A percentile compares a stretch with the other conserved stretches of the same genome.
These are phyloP conservation scores for Periconia sp. DNA, from an alignment of 2,329 filamentous ascomycete species.

Conservation along the genomic window DNA sequence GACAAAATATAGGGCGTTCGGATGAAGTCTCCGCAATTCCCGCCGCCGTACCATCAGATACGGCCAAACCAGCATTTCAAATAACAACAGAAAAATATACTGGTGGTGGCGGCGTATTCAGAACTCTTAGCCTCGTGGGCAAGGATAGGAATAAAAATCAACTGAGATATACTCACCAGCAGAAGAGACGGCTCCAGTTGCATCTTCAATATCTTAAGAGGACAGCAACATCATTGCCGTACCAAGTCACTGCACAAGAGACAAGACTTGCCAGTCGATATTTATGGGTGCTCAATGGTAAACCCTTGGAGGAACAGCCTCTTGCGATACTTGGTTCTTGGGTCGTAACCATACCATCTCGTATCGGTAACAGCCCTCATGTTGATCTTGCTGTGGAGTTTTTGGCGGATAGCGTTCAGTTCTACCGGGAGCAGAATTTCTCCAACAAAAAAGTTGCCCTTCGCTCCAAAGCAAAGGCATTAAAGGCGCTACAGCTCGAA, in stretches of 20 bases:
- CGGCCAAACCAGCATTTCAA: conserved; percentile 12
- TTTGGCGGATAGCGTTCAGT: conserved; percentile 23
- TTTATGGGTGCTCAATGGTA: conserved; percentile 22
- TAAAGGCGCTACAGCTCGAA: conserved; percentile 25
- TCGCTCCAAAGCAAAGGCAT: conserved; percentile 26
- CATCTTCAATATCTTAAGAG: conserved; percentile 17
- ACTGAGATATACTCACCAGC: conserved; percentile 14
- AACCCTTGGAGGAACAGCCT: conserved; percentile 15
- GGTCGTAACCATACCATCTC: conserved; percentile 30
- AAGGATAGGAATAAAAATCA: conserved; percentile 11
- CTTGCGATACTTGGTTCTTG: conserved; percentile 29
- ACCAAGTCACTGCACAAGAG: conserved; percentile 19
- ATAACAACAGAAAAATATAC: conserved; percentile 21
- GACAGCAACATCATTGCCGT: conserved; percentile 3
- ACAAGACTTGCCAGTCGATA: conserved; percentile 24
- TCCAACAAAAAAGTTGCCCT: conserved; percentile 20
- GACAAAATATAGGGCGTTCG: not conserved
- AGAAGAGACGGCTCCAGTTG: conserved; percentile 16
- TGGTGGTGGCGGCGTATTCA: conserved; percentile 29
- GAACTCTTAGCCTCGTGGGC: conserved; percentile 21
- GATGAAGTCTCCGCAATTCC: not conserved
- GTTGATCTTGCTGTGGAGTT: conserved; percentile 33
- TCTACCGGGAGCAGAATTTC: conserved; percentile 20
- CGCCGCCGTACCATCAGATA: not conserved
- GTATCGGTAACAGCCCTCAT: conserved; percentile 25